These are phyloP conservation scores for Pseudogymnoascus sp. DNA, from an alignment of 2,329 filamentous ascomycete genomes.

Conservation along the genomic window DNA sequence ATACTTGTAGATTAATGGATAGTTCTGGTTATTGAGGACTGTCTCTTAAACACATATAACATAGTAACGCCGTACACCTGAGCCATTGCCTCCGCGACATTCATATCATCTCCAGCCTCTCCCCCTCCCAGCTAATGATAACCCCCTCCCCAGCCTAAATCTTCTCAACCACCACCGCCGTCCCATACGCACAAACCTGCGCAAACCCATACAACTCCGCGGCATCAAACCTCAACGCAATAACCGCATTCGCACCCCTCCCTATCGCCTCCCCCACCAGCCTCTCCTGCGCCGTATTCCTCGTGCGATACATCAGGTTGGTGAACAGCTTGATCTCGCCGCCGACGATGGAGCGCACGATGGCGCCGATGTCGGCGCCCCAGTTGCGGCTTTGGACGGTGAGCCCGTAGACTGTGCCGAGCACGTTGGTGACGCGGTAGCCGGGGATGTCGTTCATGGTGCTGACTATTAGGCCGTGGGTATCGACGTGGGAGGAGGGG, in stretches of 20 bases:
- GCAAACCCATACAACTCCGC: constrained; percentile 46
- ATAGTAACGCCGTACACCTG: not conserved
- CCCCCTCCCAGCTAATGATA: not conserved
- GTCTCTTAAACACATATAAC: not conserved
- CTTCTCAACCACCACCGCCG: constrained; percentile 49
- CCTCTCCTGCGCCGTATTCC: constrained; percentile 49
- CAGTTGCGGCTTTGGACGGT: constrained; percentile 50
- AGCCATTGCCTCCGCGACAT: not conserved
- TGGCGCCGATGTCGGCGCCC: constrained; percentile 46
- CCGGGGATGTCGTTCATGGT: constrained; percentile 57
- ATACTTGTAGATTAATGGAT: not conserved
- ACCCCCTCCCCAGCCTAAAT: constrained; percentile 30
- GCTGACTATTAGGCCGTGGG: constrained; percentile 50
- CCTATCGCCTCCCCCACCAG: constrained; percentile 47
- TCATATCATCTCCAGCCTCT: not conserved
- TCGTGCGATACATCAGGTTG: constrained; percentile 47
- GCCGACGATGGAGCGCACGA: constrained; percentile 46
- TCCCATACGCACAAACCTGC: constrained; percentile 53
- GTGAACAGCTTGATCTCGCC: constrained; percentile 53
- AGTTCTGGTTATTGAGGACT: not conserved
- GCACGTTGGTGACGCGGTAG: constrained; percentile 47
- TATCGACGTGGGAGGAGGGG: constrained; percentile 47
- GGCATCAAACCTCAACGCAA: constrained; percentile 50
- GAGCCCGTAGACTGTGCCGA: constrained; percentile 50
- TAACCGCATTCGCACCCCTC: constrained; percentile 51